phyloP scores from a whole-genome alignment of 108 stramenopile genomes.

The Stephanodiscus minutulus region DNA sequence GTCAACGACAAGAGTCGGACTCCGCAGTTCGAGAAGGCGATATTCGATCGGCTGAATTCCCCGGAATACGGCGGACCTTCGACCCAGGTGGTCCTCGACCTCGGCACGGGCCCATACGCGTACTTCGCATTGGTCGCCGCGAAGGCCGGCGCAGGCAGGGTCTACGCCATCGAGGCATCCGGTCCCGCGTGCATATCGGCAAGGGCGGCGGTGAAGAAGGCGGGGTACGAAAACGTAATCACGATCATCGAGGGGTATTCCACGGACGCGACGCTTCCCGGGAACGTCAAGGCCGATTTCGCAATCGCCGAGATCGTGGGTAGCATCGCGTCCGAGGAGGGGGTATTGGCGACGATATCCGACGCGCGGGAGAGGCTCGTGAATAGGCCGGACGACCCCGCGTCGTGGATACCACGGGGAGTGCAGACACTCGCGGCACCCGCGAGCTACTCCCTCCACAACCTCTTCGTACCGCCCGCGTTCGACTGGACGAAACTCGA shows the following conservation, averaged over 20 bases:
- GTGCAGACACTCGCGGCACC: slow-evolving; percentile 63
- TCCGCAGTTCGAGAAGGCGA: slow-evolving; percentile 58
- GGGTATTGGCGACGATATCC: slow-evolving; percentile 58
- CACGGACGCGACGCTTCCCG: slow-evolving; percentile 60
- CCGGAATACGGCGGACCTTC: slow-evolving; percentile 28
- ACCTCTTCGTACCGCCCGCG: slow-evolving; percentile 60
- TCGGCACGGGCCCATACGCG: slow-evolving; percentile 76
- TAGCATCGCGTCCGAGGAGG: slow-evolving; percentile 66
- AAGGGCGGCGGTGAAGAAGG: slow-evolving; percentile 32
- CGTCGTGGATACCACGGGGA: slow-evolving; percentile 61
- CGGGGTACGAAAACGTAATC: slow-evolving; percentile 55
- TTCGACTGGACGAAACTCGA: slow-evolving; percentile 74
- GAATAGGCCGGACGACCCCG: slow-evolving; percentile 49
- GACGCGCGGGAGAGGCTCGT: slow-evolving; percentile 59
- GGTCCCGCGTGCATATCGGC: slow-evolving; percentile 51
- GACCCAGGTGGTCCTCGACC: slow-evolving; percentile 57
- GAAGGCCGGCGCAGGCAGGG: slow-evolving; percentile 62
- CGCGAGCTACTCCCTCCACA: slow-evolving; percentile 68
- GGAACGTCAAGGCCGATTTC: slow-evolving; percentile 57
- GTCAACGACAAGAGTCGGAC: slow-evolving; percentile 60
- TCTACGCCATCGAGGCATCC: slow-evolving; percentile 74
- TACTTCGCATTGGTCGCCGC: slow-evolving; percentile 72
- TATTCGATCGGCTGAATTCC: slow-evolving; percentile 46
- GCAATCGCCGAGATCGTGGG: slow-evolving; percentile 68
- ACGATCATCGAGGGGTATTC: slow-evolving; percentile 71